Conservation (phyloP, 192 early-diverging fungal genomes). For the Backusella psychrophila region DNA sequence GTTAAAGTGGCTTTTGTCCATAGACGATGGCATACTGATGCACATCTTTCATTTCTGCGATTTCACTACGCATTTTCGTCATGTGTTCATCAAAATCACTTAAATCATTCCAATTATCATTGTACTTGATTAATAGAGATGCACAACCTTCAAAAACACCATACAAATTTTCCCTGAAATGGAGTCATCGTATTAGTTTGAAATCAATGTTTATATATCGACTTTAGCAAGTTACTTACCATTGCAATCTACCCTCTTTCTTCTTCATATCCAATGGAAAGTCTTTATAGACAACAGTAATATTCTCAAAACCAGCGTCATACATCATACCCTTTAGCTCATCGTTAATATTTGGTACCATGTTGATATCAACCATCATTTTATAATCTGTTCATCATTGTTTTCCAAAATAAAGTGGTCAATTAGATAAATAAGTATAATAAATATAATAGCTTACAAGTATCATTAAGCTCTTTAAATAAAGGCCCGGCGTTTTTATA, state of each 20-base stretch:
- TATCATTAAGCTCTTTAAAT: background rate
- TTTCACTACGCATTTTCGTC: background rate
- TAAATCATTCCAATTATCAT: background rate
- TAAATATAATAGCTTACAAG: background rate
- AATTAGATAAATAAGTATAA: background rate
- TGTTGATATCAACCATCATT: background rate
- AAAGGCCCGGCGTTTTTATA: background rate
- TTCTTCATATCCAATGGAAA: background rate
- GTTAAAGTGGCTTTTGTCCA: background rate
- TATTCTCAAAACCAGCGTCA: slow-evolving; percentile 2
- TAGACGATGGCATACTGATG: background rate
- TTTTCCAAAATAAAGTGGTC: background rate
- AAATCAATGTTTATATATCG: background rate
- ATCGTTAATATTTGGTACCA: background rate
- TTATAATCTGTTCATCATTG: background rate
- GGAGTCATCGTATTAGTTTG: no score
- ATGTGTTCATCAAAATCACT: background rate
- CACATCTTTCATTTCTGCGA: background rate
- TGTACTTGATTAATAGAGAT: background rate
- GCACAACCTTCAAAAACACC: background rate
- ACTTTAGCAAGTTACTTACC: background rate
- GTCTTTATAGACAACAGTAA: background rate
- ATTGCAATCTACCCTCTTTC: background rate
- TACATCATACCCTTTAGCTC: background rate
- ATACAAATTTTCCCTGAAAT: background rate